Base-by-base conservation (phyloP, 805 yeast species). In the Yarrowia sp. region DNA sequence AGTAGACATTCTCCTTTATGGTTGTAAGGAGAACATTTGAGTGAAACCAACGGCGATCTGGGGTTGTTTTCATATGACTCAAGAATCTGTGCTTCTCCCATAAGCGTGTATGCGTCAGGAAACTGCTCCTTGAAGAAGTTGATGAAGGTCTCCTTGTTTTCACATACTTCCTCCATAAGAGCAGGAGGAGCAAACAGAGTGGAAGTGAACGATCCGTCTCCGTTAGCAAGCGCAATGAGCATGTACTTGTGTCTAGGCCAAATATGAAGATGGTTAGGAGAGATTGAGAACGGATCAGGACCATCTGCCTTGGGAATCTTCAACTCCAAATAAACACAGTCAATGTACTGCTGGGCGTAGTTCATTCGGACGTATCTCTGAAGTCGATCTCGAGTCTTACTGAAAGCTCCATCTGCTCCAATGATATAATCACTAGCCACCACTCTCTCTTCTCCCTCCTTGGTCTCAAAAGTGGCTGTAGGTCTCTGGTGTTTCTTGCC, bases 171-270 rank as follows among this genome's bases (percentile, higher is more conserved):
- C 65, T 88, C 89, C 22, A 88, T 84, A 15, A 88, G 71, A 5
- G 76, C 71, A 87, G 91, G 87, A 1, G 97, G 90, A 10, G 90
- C 91, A 78, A 92, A 92, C 69, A 92, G 86, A 0, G 98, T 92
- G 1, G 90, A 87, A 0, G 97, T 92, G 75, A 92, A 92, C 6
- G 96, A 86, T 0, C 93, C 95, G 73, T 90, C 96, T 28, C 77
- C 74, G 69, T 92, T 92, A 9, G 98, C 89, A 66, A 92, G 80
- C 0, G 97, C 97, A 71, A 92, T 92, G 69, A 92, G 81, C 98
- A 92, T 92, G 73, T 80, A 90, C 64, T 89, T 81, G 66, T 86
- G 84, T 51, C 97, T 79, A 4, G 98, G 98, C 98, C 98, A 92
- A 51, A 92, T 90, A 71, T 92, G 98, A 61, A 92, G 80, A 73